Conservation (phyloP, 768 basidiomycete genomes). For the Agrocybe chaxingu region DNA sequence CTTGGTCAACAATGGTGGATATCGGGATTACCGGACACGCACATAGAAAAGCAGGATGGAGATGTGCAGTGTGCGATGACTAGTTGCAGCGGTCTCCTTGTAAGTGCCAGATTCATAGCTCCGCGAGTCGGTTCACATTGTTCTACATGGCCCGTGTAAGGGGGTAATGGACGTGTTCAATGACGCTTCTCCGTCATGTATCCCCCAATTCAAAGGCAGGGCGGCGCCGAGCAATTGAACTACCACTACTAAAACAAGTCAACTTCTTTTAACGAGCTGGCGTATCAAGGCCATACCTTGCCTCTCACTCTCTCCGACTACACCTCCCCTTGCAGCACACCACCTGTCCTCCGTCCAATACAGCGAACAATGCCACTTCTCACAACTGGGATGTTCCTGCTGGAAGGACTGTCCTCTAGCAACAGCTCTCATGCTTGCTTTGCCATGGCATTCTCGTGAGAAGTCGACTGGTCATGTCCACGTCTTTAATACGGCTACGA, state of each 20-base stretch:
- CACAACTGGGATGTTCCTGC: not conserved
- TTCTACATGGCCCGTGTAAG: no score
- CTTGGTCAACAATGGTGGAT: not conserved
- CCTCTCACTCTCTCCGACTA: conserved; percentile 3
- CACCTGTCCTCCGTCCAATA: not conserved
- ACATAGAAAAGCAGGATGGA: not conserved
- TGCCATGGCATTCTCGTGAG: no score
- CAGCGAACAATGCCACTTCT: conserved; percentile 9
- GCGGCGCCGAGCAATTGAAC: not conserved
- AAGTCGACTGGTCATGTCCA: no score
- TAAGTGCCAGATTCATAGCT: not conserved
- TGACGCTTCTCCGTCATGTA: no score
- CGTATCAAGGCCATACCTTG: not conserved
- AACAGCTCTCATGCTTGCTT: no score
- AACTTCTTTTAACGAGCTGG: not conserved
- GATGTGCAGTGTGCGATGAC: not conserved
- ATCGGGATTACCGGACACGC: not conserved
- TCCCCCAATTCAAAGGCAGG: no score
- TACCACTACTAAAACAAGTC: not conserved
- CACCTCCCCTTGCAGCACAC: not conserved
- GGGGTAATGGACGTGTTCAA: no score
- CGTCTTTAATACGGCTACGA: no score
- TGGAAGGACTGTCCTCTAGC: no score
- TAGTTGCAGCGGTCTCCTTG: not conserved
- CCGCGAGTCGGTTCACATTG: no score